phyloP scores from a whole-genome alignment of 2,329 filamentous ascomycete genomes.

The Pyricularia pennisetigena region DNA sequence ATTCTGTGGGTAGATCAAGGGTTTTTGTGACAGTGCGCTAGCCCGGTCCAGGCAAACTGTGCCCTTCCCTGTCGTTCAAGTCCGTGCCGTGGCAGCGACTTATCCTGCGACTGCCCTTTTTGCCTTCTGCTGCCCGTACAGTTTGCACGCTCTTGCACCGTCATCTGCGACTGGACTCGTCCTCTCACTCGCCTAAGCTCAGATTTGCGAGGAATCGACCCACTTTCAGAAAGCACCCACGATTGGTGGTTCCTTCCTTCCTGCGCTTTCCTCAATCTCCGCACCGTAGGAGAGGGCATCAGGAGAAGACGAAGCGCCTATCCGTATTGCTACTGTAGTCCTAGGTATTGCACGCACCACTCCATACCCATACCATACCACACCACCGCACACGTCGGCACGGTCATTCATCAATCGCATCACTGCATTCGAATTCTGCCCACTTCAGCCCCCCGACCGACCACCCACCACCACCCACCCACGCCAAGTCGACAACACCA shows the following conservation, averaged over 20 bases:
- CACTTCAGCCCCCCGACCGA: not conserved
- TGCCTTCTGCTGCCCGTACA: not conserved
- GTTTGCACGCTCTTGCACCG: not conserved
- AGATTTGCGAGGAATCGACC: conserved; percentile 15
- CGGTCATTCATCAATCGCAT: conserved; percentile 6
- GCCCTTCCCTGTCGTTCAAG: not conserved
- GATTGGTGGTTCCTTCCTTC: conserved; percentile 5
- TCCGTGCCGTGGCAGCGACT: not conserved
- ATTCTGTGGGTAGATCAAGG: conserved; percentile 1
- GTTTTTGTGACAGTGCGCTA: not conserved
- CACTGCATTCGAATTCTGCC: not conserved
- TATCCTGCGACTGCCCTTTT: not conserved
- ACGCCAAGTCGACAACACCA: not conserved
- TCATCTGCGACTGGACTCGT: not conserved
- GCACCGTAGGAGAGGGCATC: not conserved
- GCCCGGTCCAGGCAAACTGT: not conserved
- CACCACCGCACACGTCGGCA: conserved; percentile 3
- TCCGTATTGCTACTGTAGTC: not conserved
- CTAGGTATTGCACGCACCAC: not conserved
- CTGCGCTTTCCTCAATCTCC: conserved; percentile 2
- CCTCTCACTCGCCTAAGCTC: conserved; percentile 11
- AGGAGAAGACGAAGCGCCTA: not conserved
- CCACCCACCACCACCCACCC: not conserved
- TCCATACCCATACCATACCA: not conserved
- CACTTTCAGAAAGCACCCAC: conserved; percentile 9